Evolutionary conservation across 1,139 yeast genomes (phyloP).

Genomic region (Suhomyces kunorum): DNA sequence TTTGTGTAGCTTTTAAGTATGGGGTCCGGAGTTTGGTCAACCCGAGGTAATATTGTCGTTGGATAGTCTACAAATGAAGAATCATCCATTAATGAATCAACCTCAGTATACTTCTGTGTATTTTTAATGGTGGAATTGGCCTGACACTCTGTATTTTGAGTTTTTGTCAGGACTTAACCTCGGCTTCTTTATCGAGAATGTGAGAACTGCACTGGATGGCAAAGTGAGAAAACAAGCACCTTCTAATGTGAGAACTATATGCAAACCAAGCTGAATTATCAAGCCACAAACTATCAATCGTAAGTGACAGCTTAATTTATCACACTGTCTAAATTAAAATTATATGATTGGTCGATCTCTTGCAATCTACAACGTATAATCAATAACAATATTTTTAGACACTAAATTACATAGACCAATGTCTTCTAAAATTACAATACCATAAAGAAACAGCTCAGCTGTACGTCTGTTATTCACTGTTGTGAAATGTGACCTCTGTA

Average conservation of each 20-base stretch:
- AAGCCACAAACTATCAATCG: too few species aligned
- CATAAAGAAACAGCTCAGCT: not conserved
- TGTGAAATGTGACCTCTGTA: conserved; percentile 28
- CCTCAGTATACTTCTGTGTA: too few species aligned
- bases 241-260: too few species aligned
- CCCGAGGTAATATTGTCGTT: too few species aligned
- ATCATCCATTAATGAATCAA: too few species aligned
- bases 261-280: too few species aligned
- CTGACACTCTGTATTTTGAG: too few species aligned
- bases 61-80: too few species aligned
- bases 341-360: not conserved
- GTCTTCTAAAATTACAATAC: conserved; percentile 11
- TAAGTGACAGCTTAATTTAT: too few species aligned
- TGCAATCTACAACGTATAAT: not conserved
- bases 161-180: not conserved
- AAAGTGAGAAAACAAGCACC: not conserved
- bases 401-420: conserved; percentile 11
- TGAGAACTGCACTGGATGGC: not conserved
- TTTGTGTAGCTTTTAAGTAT: conserved; percentile 11
- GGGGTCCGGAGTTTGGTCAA: conserved; percentile 13
- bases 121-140: too few species aligned
- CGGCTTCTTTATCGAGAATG: not conserved
- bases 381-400: conserved; percentile 9
- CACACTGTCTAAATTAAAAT: too few species aligned
- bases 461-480: not conserved